Evolutionary conservation across 192 early-diverging fungal species (phyloP), one percentile per base, ranked within the genome.

Genomic region (Coemansia sp.): DNA sequence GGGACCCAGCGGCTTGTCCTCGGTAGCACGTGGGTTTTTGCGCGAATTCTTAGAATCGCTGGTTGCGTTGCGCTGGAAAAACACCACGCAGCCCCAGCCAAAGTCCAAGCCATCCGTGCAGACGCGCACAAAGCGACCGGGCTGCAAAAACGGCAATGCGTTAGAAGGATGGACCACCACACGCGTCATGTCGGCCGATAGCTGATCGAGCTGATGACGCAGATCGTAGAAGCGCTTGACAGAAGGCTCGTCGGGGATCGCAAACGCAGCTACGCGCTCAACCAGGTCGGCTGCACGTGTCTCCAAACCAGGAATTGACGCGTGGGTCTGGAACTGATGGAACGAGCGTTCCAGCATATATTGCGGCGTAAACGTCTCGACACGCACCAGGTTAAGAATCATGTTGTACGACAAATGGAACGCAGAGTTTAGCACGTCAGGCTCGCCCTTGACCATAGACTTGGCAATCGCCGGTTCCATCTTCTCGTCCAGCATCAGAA

Each of bases 371-470:
- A 98, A 87, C 8, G 93, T 95, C 81, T 99, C 97, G 22, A 99
- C 94, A 43, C 97, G 88, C 67, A 95, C 83, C 85, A 99, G 76
- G 69, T 98, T 99, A 15, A 99, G 78, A 36, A 99, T 90, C 97
- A 99, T 99, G 76, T 94, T 92, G 84, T 98, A 99, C 28, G 90
- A 94, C 20, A 99, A 75, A 68, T 96, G 95, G 86, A 99, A 99
- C 4, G 96, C 96, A 37, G 93, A 95, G 75, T 95, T 91, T 59
- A 99, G 83, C n/a, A 90, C 85, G 73, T 94, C 91, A 0, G 92
- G 85, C 65, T 90, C 86, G 58, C 90, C 90, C 86, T 95, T 95
- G 64, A 99, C 85, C 95, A 99, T 99, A 39, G 87, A 82, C 78
- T 97, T 97, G 64, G 95, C 94, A 1, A 96, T 89, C 0, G 83